A percentile compares a stretch with the other conserved stretches of the same genome.
Evolutionary conservation across 805 yeast genomes (phyloP).

Genomic region (Candida bentonensis): DNA sequence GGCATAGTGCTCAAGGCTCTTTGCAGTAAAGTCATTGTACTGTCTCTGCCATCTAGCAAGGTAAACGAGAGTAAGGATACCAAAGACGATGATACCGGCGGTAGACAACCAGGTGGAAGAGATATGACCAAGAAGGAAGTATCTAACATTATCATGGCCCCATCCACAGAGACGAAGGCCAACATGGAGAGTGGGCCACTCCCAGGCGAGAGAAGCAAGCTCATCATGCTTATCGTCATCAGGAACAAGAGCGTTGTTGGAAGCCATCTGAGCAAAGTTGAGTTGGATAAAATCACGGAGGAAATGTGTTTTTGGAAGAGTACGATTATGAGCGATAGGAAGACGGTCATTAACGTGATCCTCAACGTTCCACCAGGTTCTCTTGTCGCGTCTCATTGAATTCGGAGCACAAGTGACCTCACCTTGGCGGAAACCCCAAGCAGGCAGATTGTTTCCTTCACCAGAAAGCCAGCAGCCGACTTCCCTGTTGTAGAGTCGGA

Average conservation of each 20-base stretch:
- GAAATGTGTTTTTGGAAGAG: constrained; percentile 39
- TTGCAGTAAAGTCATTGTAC: constrained; percentile 29
- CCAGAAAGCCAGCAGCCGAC: constrained; percentile 79
- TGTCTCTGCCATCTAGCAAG: constrained; percentile 62
- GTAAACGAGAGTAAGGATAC: constrained; percentile 24
- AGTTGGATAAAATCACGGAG: constrained; percentile 55
- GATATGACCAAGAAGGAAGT: constrained; percentile 58
- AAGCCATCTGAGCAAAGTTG: constrained; percentile 71
- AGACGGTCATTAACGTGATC: constrained; percentile 43
- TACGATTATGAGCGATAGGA: constrained; percentile 24
- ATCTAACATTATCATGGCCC: constrained; percentile 40
- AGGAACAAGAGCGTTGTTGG: constrained; percentile 70
- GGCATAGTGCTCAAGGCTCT: constrained; percentile 27
- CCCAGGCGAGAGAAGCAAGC: constrained; percentile 67
- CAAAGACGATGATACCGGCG: constrained; percentile 31
- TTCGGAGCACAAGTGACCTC: constrained; percentile 64
- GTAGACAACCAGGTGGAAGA: constrained; percentile 49
- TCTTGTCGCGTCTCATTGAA: constrained; percentile 39
- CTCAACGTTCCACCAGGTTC: constrained; percentile 75
- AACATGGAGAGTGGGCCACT: constrained; percentile 59
- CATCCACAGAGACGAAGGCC: constrained; percentile 73
- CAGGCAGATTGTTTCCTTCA: constrained; percentile 69
- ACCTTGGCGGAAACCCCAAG: constrained; percentile 89
- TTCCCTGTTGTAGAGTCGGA: constrained; percentile 55
- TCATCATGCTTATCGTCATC: constrained; percentile 59